Evolutionary conservation across 495 filamentous ascomycete species (phyloP), one percentile per base, ranked within the genome.

Genomic region (Xylaria scruposa): DNA sequence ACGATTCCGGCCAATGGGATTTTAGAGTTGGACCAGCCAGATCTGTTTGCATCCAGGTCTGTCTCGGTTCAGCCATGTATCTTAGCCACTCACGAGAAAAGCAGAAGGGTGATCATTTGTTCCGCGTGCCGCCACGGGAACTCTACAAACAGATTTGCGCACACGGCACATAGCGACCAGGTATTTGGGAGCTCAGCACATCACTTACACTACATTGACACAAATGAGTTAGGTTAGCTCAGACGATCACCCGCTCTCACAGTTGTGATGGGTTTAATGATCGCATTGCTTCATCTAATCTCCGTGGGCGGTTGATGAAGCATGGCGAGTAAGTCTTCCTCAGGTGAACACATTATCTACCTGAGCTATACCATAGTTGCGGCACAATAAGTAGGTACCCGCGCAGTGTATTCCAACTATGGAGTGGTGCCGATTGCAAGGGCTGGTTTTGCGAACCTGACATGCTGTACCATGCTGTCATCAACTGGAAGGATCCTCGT

Each of bases 231-330:
- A 60, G 58, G 17, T 29, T 59, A 60, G 58, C 26, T 4, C 21
- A 67, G 49, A 21, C 65, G 65, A 67, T 67, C 65, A 56, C 65
- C 65, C 65, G 65, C 33, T 31, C n/a, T 67, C 49, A 9, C 36
- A 40, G 12, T 21, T 56, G 61, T 64, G 42, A 64, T 49, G 21
- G 21, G 38, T 12, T 6, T 31, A 31, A 31, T 31, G 29, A 6
- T 60, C 31, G 58, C 58, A 60, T 60, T 60, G n/a, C 42, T 49
- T 47, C 12, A 3, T 62, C 60, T 56, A 47, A 64, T 62, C 15
- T 62, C 60, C 60, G 9, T 21, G 38, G 60, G 60, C 60, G 60
- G 60, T 62, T 62, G 38, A 33, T 65, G 62, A 65, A 65, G 42
- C 62, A 47, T 13, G 24, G 42, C 42, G 42, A 49, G 40, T 4